A percentile compares a stretch with the other conserved stretches of the same genome.
Evolutionary conservation across 2,329 filamentous ascomycete genomes (phyloP).

Genomic region (Cladosporium sp.): DNA sequence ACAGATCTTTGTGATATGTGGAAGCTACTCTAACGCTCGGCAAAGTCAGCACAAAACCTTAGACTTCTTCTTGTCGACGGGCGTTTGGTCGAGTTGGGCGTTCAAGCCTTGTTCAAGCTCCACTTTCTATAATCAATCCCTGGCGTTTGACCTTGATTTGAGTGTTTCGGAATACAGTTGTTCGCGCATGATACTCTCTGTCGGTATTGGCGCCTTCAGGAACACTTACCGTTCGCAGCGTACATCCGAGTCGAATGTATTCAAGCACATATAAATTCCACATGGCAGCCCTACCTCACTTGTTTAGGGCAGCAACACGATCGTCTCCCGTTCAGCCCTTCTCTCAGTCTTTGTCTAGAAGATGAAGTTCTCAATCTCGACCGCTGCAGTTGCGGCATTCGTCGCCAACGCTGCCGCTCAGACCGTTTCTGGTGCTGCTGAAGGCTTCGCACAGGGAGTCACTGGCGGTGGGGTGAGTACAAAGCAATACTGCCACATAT

Average conservation of each 20-base stretch:
- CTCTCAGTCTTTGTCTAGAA: constrained; percentile 3
- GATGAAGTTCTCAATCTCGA: constrained; percentile 25
- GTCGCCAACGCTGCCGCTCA: constrained; percentile 22
- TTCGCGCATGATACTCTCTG: not conserved
- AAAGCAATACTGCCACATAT: constrained; percentile 31
- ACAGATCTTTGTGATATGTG: too few relatives aligned
- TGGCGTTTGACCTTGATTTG: not conserved
- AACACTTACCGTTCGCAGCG: not conserved
- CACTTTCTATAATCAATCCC: not conserved
- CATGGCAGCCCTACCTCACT: not conserved
- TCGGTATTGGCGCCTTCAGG: too few relatives aligned
- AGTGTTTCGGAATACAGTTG: not conserved
- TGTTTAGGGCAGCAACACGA: not conserved
- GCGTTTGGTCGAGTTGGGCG: not conserved
- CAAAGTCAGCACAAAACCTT: too few relatives aligned
- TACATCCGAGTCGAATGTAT: not conserved
- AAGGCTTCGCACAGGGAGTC: constrained; percentile 50
- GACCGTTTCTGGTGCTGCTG: constrained; percentile 35
- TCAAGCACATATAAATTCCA: not conserved
- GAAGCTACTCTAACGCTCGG: too few relatives aligned
- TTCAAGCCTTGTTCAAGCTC: constrained; percentile 5
- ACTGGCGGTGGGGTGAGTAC: constrained; percentile 57
- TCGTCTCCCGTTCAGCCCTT: not conserved
- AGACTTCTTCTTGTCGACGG: not conserved
- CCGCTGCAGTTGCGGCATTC: constrained; percentile 16